These are phyloP conservation scores for Ceratocystis colombiana DNA, from an alignment of 2,329 filamentous ascomycete species.

Conservation along the genomic window DNA sequence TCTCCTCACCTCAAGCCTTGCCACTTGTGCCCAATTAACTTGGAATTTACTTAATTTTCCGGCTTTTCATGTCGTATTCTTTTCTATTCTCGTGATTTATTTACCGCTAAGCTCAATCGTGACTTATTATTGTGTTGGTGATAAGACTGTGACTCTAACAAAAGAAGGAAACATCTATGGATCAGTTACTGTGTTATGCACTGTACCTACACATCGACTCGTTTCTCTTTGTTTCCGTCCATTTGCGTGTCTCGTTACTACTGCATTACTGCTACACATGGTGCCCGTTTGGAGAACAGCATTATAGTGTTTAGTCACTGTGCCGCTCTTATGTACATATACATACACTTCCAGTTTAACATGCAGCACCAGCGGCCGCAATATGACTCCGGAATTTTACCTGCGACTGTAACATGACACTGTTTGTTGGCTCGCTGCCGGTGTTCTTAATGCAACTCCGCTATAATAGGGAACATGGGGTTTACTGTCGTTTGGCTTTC, in stretches of 20 bases:
- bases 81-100: too few relatives aligned
- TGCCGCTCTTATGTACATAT: background rate
- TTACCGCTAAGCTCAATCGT: too few relatives aligned
- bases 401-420: conserved; percentile 4
- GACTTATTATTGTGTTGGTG: too few relatives aligned
- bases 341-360: background rate
- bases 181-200: too few relatives aligned
- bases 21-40: too few relatives aligned
- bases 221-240: background rate
- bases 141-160: too few relatives aligned
- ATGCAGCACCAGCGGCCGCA: conserved; percentile 4
- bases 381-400: background rate
- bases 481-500: background rate
- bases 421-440: background rate
- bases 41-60: too few relatives aligned
- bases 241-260: background rate
- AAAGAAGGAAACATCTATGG: too few relatives aligned
- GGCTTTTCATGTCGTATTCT: too few relatives aligned
- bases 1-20: too few relatives aligned
- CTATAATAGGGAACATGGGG: conserved; percentile 8
- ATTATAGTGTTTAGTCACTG: background rate
- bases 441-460: background rate
- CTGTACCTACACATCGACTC: too few relatives aligned
- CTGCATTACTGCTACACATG: background rate
- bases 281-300: background rate